phyloP scores from a whole-genome alignment of 208 protist species.

The Zelonia costaricensis region DNA sequence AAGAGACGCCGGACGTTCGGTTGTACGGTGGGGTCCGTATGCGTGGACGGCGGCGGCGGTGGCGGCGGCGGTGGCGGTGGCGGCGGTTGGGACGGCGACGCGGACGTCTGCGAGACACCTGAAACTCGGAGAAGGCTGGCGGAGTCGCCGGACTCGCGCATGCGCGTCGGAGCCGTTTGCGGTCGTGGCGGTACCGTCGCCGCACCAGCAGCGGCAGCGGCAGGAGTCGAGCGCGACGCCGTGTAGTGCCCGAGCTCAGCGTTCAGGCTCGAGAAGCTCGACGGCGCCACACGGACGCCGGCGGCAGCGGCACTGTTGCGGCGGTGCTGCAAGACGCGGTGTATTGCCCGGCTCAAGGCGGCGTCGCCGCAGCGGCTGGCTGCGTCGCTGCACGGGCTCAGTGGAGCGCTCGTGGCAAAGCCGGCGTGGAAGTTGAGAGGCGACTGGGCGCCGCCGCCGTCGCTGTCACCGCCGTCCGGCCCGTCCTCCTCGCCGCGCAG shows the following conservation, averaged over 20 bases:
- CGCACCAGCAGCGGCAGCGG: background rate
- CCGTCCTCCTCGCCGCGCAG: no score
- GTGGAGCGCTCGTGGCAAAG: background rate
- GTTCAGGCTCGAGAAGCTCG: background rate
- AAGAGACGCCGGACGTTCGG: no score
- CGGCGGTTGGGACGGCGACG: no score
- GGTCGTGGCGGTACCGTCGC: background rate
- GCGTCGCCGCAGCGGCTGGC: slow-evolving; percentile 7
- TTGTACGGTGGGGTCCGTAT: no score
- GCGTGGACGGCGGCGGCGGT: no score
- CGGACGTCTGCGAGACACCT: no score
- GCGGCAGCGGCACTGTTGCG: background rate
- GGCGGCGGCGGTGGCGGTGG: no score
- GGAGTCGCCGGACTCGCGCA: no score
- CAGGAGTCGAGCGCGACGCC: background rate
- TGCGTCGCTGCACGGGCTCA: slow-evolving; percentile 4
- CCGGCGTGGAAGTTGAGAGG: background rate
- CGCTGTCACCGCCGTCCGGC: no score
- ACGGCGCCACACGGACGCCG: background rate
- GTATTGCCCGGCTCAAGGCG: slow-evolving; percentile 12
- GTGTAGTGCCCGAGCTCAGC: background rate
- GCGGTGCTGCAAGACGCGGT: slow-evolving; percentile 10
- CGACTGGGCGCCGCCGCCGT: no score
- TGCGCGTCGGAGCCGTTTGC: background rate
- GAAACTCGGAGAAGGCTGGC: no score